Evolutionary conservation across 2,329 filamentous ascomycete species (phyloP).

Genomic region (Aspergillus persii): DNA sequence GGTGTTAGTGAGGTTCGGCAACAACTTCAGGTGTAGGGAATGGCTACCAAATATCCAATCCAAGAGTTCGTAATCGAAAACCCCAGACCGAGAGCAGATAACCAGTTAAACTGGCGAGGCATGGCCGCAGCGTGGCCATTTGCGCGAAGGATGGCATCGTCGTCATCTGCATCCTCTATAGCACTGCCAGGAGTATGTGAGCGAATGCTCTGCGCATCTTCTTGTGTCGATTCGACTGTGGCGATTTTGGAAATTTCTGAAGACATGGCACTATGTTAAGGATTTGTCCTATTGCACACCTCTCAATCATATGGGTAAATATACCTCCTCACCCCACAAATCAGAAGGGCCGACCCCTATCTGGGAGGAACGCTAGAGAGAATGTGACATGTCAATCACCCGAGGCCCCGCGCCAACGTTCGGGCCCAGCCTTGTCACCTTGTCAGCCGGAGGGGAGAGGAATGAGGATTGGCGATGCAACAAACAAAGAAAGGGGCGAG

Average conservation of each 20-base stretch:
- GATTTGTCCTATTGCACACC: background rate
- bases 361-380: background rate
- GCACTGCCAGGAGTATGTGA: background rate
- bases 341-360: background rate
- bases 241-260: background rate
- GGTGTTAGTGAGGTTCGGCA: too few relatives aligned
- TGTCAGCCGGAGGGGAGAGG: background rate
- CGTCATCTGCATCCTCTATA: background rate
- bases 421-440: too few relatives aligned
- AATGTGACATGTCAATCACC: too few relatives aligned
- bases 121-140: background rate
- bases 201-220: background rate
- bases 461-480: background rate
- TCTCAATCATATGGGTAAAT: background rate
- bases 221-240: background rate
- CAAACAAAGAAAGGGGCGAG: background rate
- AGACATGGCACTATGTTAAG: background rate
- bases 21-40: too few relatives aligned
- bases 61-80: background rate
- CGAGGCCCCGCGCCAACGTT: background rate
- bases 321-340: background rate
- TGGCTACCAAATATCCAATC: background rate
- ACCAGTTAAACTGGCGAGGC: background rate
- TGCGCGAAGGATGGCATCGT: background rate
- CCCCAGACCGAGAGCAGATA: background rate